Base-by-base conservation (phyloP, 441 rosid genomes). In the Cnidoscolus chayamansa region DNA sequence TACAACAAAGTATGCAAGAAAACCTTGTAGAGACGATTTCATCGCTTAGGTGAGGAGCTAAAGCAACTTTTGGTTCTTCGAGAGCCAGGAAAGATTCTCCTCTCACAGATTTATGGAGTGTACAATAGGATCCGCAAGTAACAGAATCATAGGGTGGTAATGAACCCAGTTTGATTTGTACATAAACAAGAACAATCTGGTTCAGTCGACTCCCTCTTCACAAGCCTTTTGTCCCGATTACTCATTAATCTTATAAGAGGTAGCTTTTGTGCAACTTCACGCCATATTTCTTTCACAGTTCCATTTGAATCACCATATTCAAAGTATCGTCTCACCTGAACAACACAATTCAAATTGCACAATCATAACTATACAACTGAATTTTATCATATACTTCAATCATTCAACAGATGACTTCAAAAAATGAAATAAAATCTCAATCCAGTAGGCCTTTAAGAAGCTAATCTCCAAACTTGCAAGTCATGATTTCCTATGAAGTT, bases 281-380 rank as follows among this genome's bases (percentile, higher is more conserved):
- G 90, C 99, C 99, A 94, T 64, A 92, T 86, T 82, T 89, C 97
- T 67, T 88, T 84, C 68, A 90, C 97, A 47, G 98, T 83, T 84
- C 98, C 99, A 64, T 88, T 73, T 7, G 87, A 81, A 74, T 83
- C 60, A 9, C 65, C 88, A 53, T 94, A 94, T 55, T 89, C 90
- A 65, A 85, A 94, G 71, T 86, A 94, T 50, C 83, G 82, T 77
- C 76, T 87, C 72, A 92, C 90, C 98, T 94, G 92, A 76, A 79
- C 37, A 58, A 70, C 63, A 74, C 30, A 65, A 68, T 61, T 72
- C 16, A 32, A 57, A 63, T n/a, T 17, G 45, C 45, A 65, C 15
- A 56, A 48, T 31, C 16, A 19, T 54, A 37, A 25, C 50, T 43
- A 66, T 20, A 64, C 37, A 37, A 12, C 48, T 50, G 53, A 53